Evolutionary conservation across 2,329 filamentous ascomycete species (phyloP), one percentile per base, ranked within the genome.

Genomic region (Aurifilum marmelostoma): DNA sequence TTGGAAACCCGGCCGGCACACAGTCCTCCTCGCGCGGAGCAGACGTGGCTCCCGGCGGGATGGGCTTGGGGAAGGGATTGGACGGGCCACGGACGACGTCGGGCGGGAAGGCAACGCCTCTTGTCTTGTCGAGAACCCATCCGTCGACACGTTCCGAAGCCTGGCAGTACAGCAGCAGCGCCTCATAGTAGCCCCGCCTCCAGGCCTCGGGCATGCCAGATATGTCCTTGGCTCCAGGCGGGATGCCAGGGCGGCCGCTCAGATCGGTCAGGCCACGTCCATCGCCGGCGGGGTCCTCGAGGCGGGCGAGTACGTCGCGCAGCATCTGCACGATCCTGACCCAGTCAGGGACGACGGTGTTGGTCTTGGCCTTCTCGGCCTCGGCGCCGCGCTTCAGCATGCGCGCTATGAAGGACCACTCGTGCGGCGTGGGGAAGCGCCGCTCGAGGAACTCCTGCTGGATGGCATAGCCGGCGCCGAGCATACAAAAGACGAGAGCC

Each of bases 141-240:
- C 91, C 91, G 72, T 97, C 92, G 32, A 97, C 81, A 73, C 94
- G 88, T 79, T 97, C 94, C 5, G 93, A 89, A 0, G 90, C 88
- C 73, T 88, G 88, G 0, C 91, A 94, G 70, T 88, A 88, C 14
- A 91, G 85, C 88, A 97, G 92, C 61, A 97, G 81, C 3, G 90
- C 86, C 75, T 97, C 89, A 75, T 91, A 94, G 79, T 98, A 98
- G 0, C 93, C 94, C 67, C 92, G 85, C 74, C 91, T 85, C 95
- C 94, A 98, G 63, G 91, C 84, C 79, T 97, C 93, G 72, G 89
- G 91, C 82, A 94, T 97, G 8, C 80, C 85, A 1, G 87, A 87
- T 67, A 96, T 83, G 76, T 97, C 92, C 72, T 88, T 88, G 0
- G 89, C 88, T 2, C 84, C 73, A 8, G 67, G 72, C 6, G 75